These are phyloP conservation scores for Rhodotorula sp. DNA, from an alignment of 1,284 basidiomycete species.

Conservation along the genomic window DNA sequence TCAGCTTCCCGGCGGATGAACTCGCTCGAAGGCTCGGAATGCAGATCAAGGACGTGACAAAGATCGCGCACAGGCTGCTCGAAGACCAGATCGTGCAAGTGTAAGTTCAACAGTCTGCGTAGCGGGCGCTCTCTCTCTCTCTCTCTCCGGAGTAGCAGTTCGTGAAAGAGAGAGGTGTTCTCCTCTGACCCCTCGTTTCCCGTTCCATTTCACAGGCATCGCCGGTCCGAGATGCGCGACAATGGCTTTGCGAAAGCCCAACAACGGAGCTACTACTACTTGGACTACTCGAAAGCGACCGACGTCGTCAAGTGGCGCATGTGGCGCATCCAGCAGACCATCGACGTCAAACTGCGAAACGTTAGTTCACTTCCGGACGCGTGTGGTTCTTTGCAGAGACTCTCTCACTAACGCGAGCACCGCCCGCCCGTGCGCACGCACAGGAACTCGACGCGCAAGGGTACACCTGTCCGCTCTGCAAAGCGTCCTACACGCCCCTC, in stretches of 20 bases:
- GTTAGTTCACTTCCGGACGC: conserved; percentile 54
- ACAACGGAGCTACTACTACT: conserved; percentile 87
- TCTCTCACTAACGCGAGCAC: neutral
- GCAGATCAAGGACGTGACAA: conserved; percentile 88
- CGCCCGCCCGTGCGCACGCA: neutral
- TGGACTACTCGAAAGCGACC: conserved; percentile 92
- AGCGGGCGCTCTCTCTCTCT: no score
- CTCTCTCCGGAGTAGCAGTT: neutral
- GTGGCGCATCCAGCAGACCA: conserved; percentile 85
- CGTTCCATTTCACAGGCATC: conserved; percentile 58
- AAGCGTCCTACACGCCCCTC: conserved; percentile 77
- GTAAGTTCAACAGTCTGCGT: conserved; percentile 54
- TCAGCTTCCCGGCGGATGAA: conserved; percentile 85
- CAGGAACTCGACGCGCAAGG: conserved; percentile 94
- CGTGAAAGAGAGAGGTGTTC: no score
- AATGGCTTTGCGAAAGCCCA: conserved; percentile 76
- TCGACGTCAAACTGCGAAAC: conserved; percentile 82
- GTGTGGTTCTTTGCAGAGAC: no score
- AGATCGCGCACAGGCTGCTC: conserved; percentile 80
- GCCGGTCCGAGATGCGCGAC: conserved; percentile 75
- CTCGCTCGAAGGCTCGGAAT: conserved; percentile 82
- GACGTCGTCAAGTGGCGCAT: conserved; percentile 98
- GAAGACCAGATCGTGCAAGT: conserved; percentile 80
- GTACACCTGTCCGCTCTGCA: conserved; percentile 89
- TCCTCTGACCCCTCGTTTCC: neutral